These are phyloP conservation scores for Silene vulgaris DNA, from an alignment of 179 eudicot species.

Conservation along the genomic window DNA sequence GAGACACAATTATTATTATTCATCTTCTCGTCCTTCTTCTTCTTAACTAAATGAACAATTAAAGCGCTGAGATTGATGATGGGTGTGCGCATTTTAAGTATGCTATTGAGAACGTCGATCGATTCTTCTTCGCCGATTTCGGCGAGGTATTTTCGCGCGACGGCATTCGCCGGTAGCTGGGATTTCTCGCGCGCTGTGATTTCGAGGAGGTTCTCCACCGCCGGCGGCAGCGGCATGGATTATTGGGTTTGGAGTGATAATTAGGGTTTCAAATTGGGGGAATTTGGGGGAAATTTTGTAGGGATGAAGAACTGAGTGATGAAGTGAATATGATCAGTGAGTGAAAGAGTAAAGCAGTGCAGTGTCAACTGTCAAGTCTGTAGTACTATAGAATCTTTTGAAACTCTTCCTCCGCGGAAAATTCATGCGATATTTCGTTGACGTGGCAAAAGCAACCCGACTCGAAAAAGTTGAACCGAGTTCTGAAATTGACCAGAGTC, in stretches of 20 bases:
- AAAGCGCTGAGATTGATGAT: conserved; percentile 18
- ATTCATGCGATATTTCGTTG: too few relatives aligned
- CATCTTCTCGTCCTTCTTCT: background rate
- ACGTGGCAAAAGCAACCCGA: too few relatives aligned
- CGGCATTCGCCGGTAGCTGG: conserved; percentile 10
- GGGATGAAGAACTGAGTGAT: background rate
- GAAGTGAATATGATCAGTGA: background rate
- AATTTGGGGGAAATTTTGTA: background rate
- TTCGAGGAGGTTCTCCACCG: conserved; percentile 23
- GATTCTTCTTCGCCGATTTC: conserved; percentile 26
- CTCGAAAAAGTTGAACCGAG: too few relatives aligned
- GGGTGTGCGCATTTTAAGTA: background rate
- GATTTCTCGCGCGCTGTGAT: conserved; percentile 25
- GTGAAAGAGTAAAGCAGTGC: background rate
- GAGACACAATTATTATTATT: background rate
- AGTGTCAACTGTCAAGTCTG: too few relatives aligned
- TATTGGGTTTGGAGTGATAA: background rate
- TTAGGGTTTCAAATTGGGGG: background rate
- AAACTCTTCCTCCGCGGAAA: too few relatives aligned
- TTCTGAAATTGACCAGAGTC: too few relatives aligned
- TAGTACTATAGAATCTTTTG: too few relatives aligned
- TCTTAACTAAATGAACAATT: conserved; percentile 16
- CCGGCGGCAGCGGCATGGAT: conserved; percentile 18
- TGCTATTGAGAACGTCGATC: conserved; percentile 13
- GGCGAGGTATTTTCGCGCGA: conserved; percentile 21